These are phyloP conservation scores for Bifiguratus adelaidae DNA, from an alignment of 192 early-diverging fungal species.

Conservation along the genomic window DNA sequence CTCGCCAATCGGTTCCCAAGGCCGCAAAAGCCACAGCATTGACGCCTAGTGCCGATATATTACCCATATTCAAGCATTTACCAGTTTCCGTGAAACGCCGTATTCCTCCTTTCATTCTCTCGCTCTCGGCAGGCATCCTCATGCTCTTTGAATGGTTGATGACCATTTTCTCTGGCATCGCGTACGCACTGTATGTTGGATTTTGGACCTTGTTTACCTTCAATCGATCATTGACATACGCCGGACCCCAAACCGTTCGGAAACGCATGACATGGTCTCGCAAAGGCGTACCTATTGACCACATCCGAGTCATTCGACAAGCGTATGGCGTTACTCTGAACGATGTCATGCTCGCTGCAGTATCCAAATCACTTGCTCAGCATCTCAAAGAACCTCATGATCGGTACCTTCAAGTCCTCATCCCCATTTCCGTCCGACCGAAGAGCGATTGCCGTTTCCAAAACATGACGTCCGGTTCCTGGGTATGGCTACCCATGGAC, in stretches of 20 bases:
- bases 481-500: slow-evolving; percentile 16
- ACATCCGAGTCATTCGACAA: slow-evolving; percentile 9
- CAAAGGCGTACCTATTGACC: slow-evolving; percentile 6
- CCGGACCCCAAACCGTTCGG: slow-evolving; percentile 4
- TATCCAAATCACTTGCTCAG: slow-evolving; percentile 5
- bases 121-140: slow-evolving; percentile 1
- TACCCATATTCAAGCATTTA: not conserved
- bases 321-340: slow-evolving; percentile 20
- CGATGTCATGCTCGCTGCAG: slow-evolving; percentile 17
- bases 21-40: not conserved
- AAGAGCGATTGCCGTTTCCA: slow-evolving; percentile 13
- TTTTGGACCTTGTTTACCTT: not conserved
- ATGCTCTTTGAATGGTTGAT: slow-evolving; percentile 1
- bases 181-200: not conserved
- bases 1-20: not conserved
- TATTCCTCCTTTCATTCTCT: not conserved
- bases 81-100: not conserved
- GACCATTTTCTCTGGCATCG: not conserved
- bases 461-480: slow-evolving; percentile 14
- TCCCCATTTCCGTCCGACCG: slow-evolving; percentile 15
- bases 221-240: slow-evolving; percentile 9
- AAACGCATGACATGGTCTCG: slow-evolving; percentile 22
- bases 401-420: slow-evolving; percentile 9
- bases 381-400: slow-evolving; percentile 12
- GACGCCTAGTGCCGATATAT: not conserved